Base-by-base conservation (phyloP, 1,284 basidiomycete species). In the Mycena citricolor region DNA sequence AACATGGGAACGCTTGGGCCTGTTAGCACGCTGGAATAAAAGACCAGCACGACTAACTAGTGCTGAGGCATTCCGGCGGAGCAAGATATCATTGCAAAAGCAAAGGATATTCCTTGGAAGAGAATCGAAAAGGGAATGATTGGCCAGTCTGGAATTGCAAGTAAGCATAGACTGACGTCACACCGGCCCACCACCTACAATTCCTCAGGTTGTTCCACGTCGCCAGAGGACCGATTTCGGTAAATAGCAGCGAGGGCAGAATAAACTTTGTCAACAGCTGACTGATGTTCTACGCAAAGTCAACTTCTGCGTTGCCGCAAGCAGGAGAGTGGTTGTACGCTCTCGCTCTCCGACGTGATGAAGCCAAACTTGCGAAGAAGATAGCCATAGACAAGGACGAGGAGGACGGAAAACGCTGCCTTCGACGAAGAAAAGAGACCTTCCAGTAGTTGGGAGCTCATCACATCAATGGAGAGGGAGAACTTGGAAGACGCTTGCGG, bases 1-100 rank as follows among this genome's bases (percentile, higher is more conserved):
- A 52, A 52, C 43, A 52, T 49, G 1, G 51, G 51, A 17, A 52
- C 43, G n/a, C n/a, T n/a, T n/a, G n/a, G n/a, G n/a, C n/a, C n/a
- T n/a, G n/a, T n/a, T n/a, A n/a, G n/a, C n/a, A n/a, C n/a, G 12
- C 49, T 51, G 36, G 10, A 20, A 10, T 16, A 29, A 19, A 22
- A 39, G 12, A 7, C n/a, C 12, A 1, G 17, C 3, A 33, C 12
- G 3, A 35, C 48, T 12, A 8, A 51, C 42, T 35, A 44, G 21
- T 49, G 43, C 13, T 37, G 46, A 14, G 46, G 47, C 51, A 52
- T 52, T 8, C 47, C 51, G 1, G 29, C 30, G 30, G 26, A 6
- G 5, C 22, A 23, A 3, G 43, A 45, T 2, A 40, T 25, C 10
- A 49, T 4, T 4, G 43, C 46, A 13, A 46, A 46, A 4, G 11